Evolutionary conservation across 129 eudicot genomes (phyloP).

Genomic region (Kitagawia praeruptora): DNA sequence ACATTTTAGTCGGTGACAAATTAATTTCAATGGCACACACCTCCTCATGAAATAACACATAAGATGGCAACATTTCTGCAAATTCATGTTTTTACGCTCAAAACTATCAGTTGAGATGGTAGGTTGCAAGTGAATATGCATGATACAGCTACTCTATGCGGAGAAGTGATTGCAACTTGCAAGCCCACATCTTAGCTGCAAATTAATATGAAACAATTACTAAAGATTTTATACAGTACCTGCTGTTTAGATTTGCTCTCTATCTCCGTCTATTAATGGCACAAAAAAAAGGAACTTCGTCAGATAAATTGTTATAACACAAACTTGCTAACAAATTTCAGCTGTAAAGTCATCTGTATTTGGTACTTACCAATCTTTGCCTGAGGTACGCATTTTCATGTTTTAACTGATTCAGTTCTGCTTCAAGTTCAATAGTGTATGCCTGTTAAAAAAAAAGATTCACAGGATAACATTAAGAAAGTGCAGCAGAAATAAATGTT

Average conservation of each 20-base stretch:
- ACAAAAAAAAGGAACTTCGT: background rate
- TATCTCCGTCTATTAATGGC: constrained; percentile 48
- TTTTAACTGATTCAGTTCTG: constrained; percentile 76
- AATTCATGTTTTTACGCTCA: background rate
- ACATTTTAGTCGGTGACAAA: background rate
- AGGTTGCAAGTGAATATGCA: background rate
- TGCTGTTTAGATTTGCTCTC: constrained; percentile 64
- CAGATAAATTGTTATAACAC: background rate
- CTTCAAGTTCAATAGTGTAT: constrained; percentile 86
- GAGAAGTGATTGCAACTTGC: background rate
- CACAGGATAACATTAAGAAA: background rate
- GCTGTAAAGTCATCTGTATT: background rate
- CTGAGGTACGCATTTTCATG: constrained; percentile 79
- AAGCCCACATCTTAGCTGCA: background rate
- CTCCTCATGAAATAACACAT: background rate
- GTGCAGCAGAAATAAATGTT: background rate
- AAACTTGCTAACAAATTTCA: background rate
- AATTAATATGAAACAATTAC: background rate
- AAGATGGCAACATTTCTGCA: background rate
- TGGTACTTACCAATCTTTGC: constrained; percentile 58
- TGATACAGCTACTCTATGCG: background rate
- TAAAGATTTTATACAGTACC: constrained; percentile 19
- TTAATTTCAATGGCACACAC: background rate
- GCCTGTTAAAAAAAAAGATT: constrained; percentile 44
- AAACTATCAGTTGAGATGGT: background rate